Conservation (phyloP, 768 basidiomycete species). For the Mrakia hoshinonis region DNA sequence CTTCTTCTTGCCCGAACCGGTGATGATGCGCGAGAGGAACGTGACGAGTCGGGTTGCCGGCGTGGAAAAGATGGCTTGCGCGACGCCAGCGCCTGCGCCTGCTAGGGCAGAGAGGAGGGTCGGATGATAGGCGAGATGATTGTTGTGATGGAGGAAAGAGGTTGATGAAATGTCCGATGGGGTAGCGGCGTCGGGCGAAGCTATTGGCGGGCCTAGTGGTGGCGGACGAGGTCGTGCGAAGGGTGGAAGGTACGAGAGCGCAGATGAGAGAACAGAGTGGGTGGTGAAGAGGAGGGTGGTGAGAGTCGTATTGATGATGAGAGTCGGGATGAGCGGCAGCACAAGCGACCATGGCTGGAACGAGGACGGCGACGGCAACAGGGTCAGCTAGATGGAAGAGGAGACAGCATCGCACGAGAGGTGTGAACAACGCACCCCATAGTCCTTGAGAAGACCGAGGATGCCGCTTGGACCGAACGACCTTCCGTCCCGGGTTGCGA, state of each 20-base stretch:
- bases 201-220: not conserved
- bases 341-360: slow-evolving; percentile 19
- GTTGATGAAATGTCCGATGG: not conserved
- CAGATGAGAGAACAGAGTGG: slow-evolving; percentile 15
- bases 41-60: slow-evolving; percentile 19
- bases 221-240: slow-evolving; percentile 4
- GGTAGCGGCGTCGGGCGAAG: not conserved
- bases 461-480: slow-evolving; percentile 17
- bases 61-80: slow-evolving; percentile 16
- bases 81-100: slow-evolving; percentile 25
- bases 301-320: slow-evolving; percentile 26
- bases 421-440: not conserved
- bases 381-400: not conserved
- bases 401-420: not conserved
- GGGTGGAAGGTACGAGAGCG: not conserved
- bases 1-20: not conserved
- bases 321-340: slow-evolving; percentile 24
- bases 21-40: slow-evolving; percentile 17
- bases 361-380: not conserved
- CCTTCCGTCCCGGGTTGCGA: slow-evolving; percentile 21
- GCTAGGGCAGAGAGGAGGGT: slow-evolving; percentile 24
- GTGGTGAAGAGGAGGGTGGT: slow-evolving; percentile 27
- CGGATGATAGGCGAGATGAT: slow-evolving; percentile 13
- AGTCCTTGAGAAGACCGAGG: slow-evolving; percentile 7
- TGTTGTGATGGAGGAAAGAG: not conserved